Base-by-base conservation (phyloP, 1,139 yeast genomes). In the Debaryomycetaceae sp. region DNA sequence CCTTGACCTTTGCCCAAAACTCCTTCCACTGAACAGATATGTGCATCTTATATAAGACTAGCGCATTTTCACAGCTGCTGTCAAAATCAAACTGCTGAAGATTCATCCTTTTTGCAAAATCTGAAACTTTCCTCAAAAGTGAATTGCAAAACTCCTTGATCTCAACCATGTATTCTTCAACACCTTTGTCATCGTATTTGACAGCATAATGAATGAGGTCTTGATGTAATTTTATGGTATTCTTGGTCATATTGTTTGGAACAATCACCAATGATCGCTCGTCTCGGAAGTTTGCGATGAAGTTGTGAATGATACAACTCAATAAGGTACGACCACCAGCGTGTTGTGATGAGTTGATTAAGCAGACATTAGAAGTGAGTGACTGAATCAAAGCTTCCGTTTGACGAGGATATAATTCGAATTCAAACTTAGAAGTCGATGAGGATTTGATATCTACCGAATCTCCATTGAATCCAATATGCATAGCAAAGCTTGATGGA, bases 51-150 rank as follows among this genome's bases (percentile, higher is more conserved):
- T 56, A 72, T 41, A 78, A 69, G 37, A 57, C 54, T 17, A 53
- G 49, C 0, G 81, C 79, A n/a, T 76, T 65, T 13, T 66, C 70
- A 27, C 72, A 62, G 9, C 72, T 66, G 36, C 70, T 69, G 2
- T 71, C 77, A 53, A 68, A 70, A 0, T 69, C 74, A 33, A 41
- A 43, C 1, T 76, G 78, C 1, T 60, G 63, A n/a, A 70, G 52
- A 0, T 60, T 66, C 38, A 76, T 44, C 2, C 49, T 35, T 2
- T 48, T 44, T 0, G 80, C 72, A 9, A 76, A 47, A 1, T 46
- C 43, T 22, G 60, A 65, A 9, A 74, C 75, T 40, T 60, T 42
- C 1, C 38, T 37, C 13, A 76, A 56, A 1, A 65, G 47, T 3
- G 42, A 35, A 1, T 45, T 43, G 34, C 24, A 23, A 4, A n/a